Evolutionary conservation across 371 early-diverging fungal genomes (phyloP), one percentile per base, ranked within the genome.

Genomic region (Actinomortierella wolfii): DNA sequence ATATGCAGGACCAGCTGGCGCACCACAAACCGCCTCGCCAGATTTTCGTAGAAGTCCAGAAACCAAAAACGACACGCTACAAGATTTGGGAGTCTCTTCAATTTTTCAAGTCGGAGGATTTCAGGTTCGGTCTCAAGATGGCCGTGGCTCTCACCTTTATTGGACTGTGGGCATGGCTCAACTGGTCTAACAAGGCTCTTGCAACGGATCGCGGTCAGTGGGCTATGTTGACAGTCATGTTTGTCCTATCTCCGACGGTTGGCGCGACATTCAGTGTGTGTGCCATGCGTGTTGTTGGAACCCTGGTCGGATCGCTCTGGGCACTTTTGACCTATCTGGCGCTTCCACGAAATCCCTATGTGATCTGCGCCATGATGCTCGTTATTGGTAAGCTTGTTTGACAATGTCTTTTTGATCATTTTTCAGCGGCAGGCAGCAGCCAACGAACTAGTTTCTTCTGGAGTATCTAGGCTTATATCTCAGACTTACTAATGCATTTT

Each of bases 91-190:
- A 67, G 21, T 29, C 28, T 0, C 34, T 83, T 1, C 85, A 82
- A 25, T 77, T 69, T 3, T 57, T 82, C 25, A 78, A 71, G 24
- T 77, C 76, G 1, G 82, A 83, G 41, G 84, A 84, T 41, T 79
- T 83, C 67, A 81, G 81, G 51, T 84, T 83, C 77, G 81, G 81
- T 3, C 64, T 86, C 66, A 86, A 86, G 65, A 83, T 86, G 84
- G 84, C 82, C 1, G 51, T 59, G 1, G 84, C 82, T 7, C 78
- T 85, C 2, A 54, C 79, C 0, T 53, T 81, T 0, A 61, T 84
- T 46, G 74, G 76, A 46, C 26, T 83, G 3, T 83, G 82, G 48
- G 79, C 87, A 0, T 86, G 80, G 68, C 50, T 86, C 3, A 74
- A 79, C 0, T 71, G 78, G 25, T 81, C 78, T 15, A 60, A 56